phyloP scores from a whole-genome alignment of 352 stramenopile species.

The Globisporangium lucens region DNA sequence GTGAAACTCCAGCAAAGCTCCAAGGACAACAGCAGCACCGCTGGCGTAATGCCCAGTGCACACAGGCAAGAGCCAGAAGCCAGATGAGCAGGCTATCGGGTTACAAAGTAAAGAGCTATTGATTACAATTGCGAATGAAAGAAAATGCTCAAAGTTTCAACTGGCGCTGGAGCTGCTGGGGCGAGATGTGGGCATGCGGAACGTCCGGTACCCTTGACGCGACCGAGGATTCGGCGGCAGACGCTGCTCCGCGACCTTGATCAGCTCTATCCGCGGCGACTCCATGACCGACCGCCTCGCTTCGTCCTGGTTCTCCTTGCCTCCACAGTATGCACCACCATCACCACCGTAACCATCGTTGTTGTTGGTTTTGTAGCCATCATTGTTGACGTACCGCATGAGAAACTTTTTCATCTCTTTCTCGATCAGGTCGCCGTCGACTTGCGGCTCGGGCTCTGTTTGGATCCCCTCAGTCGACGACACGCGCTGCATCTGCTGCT shows the following conservation, averaged over 20 bases:
- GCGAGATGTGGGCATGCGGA: constrained; percentile 39
- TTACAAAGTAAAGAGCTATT: not conserved
- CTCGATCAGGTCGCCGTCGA: constrained; percentile 37
- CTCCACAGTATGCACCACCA: not conserved
- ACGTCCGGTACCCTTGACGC: constrained; percentile 44
- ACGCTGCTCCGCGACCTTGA: constrained; percentile 50
- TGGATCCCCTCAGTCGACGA: not conserved
- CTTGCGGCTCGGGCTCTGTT: constrained; percentile 19
- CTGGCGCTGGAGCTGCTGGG: constrained; percentile 12
- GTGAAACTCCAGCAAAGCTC: constrained; percentile 13
- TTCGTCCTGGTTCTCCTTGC: constrained; percentile 19
- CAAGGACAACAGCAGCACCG: not conserved
- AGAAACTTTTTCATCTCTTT: constrained; percentile 63
- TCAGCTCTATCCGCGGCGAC: constrained; percentile 39
- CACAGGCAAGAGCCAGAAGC: not conserved
- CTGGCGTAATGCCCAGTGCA: not conserved
- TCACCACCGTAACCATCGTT: not conserved
- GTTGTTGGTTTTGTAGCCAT: not conserved
- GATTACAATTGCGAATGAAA: not conserved
- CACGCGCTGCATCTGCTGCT: not conserved
- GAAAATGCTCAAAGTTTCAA: not conserved
- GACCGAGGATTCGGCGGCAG: constrained; percentile 44
- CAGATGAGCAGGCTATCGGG: not conserved
- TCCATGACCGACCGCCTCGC: constrained; percentile 20
- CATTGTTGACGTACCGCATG: constrained; percentile 22